These are phyloP conservation scores for Coemansia sp. DNA, from an alignment of 192 early-diverging fungal species.

Conservation along the genomic window DNA sequence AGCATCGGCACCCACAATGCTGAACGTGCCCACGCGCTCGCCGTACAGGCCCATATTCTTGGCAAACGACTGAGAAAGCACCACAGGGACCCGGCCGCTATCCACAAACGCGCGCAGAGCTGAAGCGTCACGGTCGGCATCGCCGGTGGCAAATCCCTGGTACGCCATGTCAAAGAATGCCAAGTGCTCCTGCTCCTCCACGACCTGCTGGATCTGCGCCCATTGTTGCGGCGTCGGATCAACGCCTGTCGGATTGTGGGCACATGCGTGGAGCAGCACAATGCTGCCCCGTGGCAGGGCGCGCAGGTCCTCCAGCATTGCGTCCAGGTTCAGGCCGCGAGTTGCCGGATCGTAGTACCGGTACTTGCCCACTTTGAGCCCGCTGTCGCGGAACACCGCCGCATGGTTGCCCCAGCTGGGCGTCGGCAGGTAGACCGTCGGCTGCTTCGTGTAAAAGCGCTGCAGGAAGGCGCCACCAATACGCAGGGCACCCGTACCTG, in stretches of 20 bases:
- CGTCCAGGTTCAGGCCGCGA: constrained; percentile 89
- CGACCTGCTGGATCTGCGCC: constrained; percentile 76
- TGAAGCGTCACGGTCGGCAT: constrained; percentile 83
- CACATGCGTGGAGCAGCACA: constrained; percentile 95
- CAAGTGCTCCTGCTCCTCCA: constrained; percentile 79
- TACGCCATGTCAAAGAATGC: constrained; percentile 99
- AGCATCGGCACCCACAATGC: constrained; percentile 67
- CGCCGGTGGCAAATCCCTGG: constrained; percentile 98
- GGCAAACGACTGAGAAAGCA: constrained; percentile 93
- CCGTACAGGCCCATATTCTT: constrained; percentile 99
- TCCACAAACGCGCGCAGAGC: constrained; percentile 92
- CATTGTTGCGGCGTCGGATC: constrained; percentile 94
- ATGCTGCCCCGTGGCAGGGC: constrained; percentile 83
- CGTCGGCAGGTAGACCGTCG: constrained; percentile 83
- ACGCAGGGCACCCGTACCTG: constrained; percentile 95
- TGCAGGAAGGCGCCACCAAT: constrained; percentile 87
- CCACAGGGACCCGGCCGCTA: constrained; percentile 65
- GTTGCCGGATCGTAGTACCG: constrained; percentile 93
- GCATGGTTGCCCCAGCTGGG: constrained; percentile 99
- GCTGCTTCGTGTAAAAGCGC: constrained; percentile 71
- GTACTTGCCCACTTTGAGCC: constrained; percentile 83
- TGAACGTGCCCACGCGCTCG: constrained; percentile 93
- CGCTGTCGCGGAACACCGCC: constrained; percentile 87
- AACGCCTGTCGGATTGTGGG: constrained; percentile 99
- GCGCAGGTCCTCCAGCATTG: constrained; percentile 87